These are phyloP conservation scores for Panaeolus papilionaceus DNA, from an alignment of 768 basidiomycete species.

Conservation along the genomic window DNA sequence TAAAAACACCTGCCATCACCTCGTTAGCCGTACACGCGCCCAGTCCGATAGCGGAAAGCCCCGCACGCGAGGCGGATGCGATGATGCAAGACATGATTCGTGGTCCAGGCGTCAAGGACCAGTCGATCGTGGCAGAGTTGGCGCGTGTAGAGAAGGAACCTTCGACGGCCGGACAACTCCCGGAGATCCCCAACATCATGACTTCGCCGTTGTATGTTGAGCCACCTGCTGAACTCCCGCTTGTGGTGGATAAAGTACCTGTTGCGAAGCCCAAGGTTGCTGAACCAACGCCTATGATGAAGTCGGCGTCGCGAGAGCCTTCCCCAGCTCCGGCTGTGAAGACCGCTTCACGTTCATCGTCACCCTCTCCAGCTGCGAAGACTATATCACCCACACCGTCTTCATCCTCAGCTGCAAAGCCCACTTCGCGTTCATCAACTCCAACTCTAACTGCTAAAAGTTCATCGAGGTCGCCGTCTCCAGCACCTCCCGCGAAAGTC, in stretches of 20 bases:
- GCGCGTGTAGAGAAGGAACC: neutral
- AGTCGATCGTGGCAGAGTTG: neutral
- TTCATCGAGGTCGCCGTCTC: neutral
- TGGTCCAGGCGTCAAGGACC: neutral
- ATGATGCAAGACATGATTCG: neutral
- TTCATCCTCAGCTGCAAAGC: neutral
- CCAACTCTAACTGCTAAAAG: neutral
- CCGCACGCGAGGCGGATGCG: slow-evolving; percentile 7
- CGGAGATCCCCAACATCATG: neutral
- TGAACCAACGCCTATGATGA: neutral
- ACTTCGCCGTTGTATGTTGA: slow-evolving; percentile 2
- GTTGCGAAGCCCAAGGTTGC: neutral
- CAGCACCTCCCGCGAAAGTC: neutral
- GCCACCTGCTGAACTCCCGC: neutral
- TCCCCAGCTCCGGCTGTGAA: neutral
- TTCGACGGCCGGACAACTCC: neutral
- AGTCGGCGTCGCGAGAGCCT: neutral
- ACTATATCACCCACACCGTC: neutral
- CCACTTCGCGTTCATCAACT: neutral
- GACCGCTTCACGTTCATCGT: neutral
- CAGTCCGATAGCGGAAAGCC: slow-evolving; percentile 10
- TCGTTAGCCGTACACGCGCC: neutral
- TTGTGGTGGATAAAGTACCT: neutral
- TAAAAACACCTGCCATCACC: neutral
- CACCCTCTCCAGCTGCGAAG: neutral